Conservation (phyloP, 805 yeast genomes). For the Starmerella scarabaei region DNA sequence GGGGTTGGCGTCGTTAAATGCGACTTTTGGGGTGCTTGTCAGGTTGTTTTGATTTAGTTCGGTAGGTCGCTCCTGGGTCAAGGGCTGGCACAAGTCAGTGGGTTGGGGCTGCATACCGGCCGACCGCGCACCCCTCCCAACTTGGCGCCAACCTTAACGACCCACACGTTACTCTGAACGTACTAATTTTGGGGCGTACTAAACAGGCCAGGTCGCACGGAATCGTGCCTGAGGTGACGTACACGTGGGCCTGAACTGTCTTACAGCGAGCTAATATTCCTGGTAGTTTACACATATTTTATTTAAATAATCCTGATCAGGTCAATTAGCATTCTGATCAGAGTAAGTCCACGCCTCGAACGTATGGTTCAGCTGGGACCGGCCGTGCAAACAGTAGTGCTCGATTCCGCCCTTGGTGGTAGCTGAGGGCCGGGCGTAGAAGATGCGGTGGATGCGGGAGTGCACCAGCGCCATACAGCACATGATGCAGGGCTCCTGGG, state of each 20-base stretch:
- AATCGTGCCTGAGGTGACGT: too few relatives aligned
- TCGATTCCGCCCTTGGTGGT: conserved; percentile 45
- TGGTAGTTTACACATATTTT: background rate
- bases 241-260: background rate
- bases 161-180: too few relatives aligned
- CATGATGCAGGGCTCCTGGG: conserved; percentile 96
- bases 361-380: conserved; percentile 69
- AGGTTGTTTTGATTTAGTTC: background rate
- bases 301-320: background rate
- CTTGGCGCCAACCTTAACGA: background rate
- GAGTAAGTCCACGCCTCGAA: conserved; percentile 56
- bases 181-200: too few relatives aligned
- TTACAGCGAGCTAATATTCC: background rate
- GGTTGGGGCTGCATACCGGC: background rate
- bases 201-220: background rate
- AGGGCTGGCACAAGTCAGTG: background rate
- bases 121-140: background rate
- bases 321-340: background rate
- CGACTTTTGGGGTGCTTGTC: too few relatives aligned
- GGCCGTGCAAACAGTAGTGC: conserved; percentile 61
- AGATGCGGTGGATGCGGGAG: conserved; percentile 61
- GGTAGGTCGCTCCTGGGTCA: background rate
- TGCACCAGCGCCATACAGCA: conserved; percentile 93
- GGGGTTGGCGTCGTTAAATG: too few relatives aligned
- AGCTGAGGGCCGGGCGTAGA: conserved; percentile 37